These are phyloP conservation scores for Dactylonectria macrodidyma DNA, from an alignment of 2,329 filamentous ascomycete genomes.

Conservation along the genomic window DNA sequence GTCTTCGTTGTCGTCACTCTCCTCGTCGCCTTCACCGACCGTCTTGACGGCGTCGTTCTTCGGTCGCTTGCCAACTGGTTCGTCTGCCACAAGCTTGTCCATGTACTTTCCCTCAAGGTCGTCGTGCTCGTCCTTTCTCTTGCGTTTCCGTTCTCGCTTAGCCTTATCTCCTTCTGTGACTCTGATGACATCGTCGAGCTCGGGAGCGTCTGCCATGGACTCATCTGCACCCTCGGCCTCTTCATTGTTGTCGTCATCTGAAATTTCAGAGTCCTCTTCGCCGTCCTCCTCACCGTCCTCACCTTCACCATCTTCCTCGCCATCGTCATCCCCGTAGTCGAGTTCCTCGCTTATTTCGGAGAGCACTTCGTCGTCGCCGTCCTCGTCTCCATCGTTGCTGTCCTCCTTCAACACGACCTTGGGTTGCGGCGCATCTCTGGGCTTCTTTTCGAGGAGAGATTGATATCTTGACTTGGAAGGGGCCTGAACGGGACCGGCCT, in stretches of 20 bases:
- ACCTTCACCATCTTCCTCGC: constrained; percentile 43
- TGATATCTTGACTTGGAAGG: constrained; percentile 63
- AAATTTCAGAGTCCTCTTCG: constrained; percentile 16
- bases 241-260: constrained; percentile 51
- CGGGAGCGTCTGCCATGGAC: constrained; percentile 51
- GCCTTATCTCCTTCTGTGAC: constrained; percentile 53
- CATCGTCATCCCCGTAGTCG: constrained; percentile 52
- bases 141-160: constrained; percentile 71
- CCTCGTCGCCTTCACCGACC: constrained; percentile 52
- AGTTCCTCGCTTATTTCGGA: constrained; percentile 54
- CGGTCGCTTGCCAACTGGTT: constrained; percentile 68
- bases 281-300: constrained; percentile 44
- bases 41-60: constrained; percentile 56
- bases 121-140: constrained; percentile 77
- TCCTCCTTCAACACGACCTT: constrained; percentile 50
- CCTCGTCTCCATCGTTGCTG: constrained; percentile 51
- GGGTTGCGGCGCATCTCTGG: constrained; percentile 45
- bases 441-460: constrained; percentile 54
- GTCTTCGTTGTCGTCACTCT: constrained; percentile 63
- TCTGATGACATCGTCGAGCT: constrained; percentile 55
- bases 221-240: constrained; percentile 59
- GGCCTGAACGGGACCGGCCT: constrained; percentile 68
- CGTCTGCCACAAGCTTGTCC: constrained; percentile 72
- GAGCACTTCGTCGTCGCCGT: constrained; percentile 52
- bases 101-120: constrained; percentile 81